Evolutionary conservation across 306 rosid genomes (phyloP), one percentile per base, ranked within the genome.

Genomic region (Astragalus membranaceus): DNA sequence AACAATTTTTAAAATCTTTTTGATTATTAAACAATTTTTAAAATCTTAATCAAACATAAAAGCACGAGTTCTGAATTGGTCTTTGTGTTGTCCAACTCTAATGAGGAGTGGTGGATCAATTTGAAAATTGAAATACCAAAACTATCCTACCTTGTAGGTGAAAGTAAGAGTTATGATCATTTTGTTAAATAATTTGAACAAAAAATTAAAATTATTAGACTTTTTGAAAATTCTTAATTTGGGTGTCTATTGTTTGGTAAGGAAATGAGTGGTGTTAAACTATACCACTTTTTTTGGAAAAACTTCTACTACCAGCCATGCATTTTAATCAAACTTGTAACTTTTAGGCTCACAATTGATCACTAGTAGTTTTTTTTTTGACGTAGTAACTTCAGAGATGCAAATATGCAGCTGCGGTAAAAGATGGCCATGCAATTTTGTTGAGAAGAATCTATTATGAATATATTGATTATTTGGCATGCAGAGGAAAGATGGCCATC

Each of bases 401-500:
- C 50, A 74, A 51, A 42, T 57, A 69, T 54, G 74, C 4, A 13
- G n/a, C 56, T 9, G 7, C 5, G 29, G 30, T 66, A 47, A 32
- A 32, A 65, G 10, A 65, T 12, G 42, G 14, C 44, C 54, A 37
- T 48, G 54, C 14, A 75, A 46, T 20, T 12, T 50, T 48, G 29
- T 16, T 49, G 44, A 36, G 10, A 4, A 30, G 1, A 39, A 26
- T 20, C 23, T 20, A 20, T 20, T 54, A 54, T 39, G 32, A 41
- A 16, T 33, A 32, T 33, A 3, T 33, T 58, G 50, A 4, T 57
- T 75, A 13, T 64, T 71, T 76, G 69, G 43, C 74, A 75, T 78
- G 43, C 74, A 75, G 80, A 64, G 70, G 55, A 56, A 33, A 61
- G 39, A 88, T 88, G 95, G 81, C 60, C 48, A 60, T 30, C 42